Conservation (phyloP, 352 stramenopile genomes). For the Pythium dissotocum region DNA sequence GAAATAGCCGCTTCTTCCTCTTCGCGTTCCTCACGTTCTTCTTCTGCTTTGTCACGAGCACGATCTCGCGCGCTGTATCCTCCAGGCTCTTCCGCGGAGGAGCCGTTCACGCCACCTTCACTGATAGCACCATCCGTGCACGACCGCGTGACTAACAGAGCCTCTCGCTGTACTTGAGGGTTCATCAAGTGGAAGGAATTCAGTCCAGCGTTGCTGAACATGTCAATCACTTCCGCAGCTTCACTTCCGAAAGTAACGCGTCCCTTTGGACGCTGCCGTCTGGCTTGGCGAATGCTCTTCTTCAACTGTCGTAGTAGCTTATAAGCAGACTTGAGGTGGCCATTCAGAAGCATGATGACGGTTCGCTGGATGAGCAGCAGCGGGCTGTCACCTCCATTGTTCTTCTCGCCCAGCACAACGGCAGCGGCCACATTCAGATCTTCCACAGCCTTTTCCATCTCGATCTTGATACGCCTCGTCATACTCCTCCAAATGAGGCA, state of each 20-base stretch:
- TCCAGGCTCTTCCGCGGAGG: not conserved
- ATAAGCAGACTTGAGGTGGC: constrained; percentile 49
- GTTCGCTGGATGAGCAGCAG: constrained; percentile 47
- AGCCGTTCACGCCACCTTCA: not conserved
- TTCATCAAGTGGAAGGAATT: constrained; percentile 48
- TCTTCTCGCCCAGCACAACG: constrained; percentile 30
- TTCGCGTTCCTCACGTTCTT: constrained; percentile 23
- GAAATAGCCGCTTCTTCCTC: constrained; percentile 39
- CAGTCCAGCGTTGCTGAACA: constrained; percentile 49
- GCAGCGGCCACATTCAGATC: constrained; percentile 50
- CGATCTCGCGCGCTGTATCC: constrained; percentile 7
- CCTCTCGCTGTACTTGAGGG: constrained; percentile 32
- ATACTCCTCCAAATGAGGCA: constrained; percentile 56
- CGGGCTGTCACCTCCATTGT: constrained; percentile 24
- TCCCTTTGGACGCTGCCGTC: constrained; percentile 5
- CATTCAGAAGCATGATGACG: constrained; percentile 57
- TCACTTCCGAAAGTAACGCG: not conserved
- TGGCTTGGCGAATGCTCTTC: constrained; percentile 20
- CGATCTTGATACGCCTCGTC: constrained; percentile 41
- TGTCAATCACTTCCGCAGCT: constrained; percentile 36
- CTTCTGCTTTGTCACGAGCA: constrained; percentile 20
- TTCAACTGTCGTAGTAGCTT: constrained; percentile 48
- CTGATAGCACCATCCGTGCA: not conserved
- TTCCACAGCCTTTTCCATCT: constrained; percentile 52
- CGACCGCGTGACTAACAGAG: constrained; percentile 11